Percentiles rank a stretch among this genome's conserved stretches.
Evolutionary conservation across 257 asterid species (phyloP).

Genomic region (Ophiorrhiza pumila): DNA sequence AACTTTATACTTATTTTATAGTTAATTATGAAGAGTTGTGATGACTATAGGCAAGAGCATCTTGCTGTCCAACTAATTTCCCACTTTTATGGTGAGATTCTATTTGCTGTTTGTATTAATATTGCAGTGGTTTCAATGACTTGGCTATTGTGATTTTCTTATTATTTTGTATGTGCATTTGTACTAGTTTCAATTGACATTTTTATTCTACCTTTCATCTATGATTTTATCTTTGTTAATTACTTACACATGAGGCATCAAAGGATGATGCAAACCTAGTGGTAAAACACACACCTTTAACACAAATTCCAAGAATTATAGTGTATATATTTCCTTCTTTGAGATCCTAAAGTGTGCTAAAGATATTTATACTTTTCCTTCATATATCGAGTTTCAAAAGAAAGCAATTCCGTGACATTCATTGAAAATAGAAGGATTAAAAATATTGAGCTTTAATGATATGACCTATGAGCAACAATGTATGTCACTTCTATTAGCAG

Average conservation of each 20-base stretch:
- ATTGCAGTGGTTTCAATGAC: background rate
- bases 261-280: background rate
- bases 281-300: background rate
- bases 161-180: background rate
- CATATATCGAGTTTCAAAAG: no score
- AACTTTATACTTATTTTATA: constrained; percentile 15
- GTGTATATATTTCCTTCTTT: no score
- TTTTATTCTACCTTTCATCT: background rate
- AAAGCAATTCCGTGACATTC: no score
- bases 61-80: constrained; percentile 58
- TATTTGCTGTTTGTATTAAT: no score
- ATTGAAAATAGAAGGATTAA: no score
- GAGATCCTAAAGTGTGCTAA: no score
- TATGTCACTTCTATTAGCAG: background rate
- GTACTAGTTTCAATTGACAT: background rate
- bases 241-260: background rate
- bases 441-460: no score
- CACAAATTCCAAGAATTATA: no score
- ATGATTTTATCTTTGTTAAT: background rate
- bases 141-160: background rate
- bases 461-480: no score
- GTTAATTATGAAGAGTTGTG: constrained; percentile 54
- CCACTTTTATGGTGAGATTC: constrained; percentile 46
- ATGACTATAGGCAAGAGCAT: constrained; percentile 56
- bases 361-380: no score